phyloP scores from a whole-genome alignment of 805 yeast species.

The Candida patagonica region DNA sequence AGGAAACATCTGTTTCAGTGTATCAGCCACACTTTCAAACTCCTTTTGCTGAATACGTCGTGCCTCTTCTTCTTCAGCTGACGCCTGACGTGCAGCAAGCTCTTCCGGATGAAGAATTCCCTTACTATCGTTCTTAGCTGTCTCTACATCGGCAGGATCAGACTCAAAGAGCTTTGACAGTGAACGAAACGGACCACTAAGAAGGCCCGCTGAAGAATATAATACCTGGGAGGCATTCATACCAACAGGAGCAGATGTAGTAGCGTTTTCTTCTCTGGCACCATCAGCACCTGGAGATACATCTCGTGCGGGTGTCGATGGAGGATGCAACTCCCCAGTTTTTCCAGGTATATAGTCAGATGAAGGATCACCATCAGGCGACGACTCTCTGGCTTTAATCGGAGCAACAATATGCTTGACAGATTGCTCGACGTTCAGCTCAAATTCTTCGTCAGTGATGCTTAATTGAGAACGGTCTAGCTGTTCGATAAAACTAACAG shows the following conservation, averaged over 20 bases:
- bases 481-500: constrained; percentile 66
- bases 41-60: constrained; percentile 35
- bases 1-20: constrained; percentile 66
- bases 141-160: constrained; percentile 20
- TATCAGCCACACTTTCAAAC: constrained; percentile 36
- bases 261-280: constrained; percentile 2
- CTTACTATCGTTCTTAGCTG: constrained; percentile 4
- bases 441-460: constrained; percentile 50
- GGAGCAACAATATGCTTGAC: constrained; percentile 35
- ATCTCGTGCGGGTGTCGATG: constrained; percentile 16
- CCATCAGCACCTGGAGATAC: constrained; percentile 7
- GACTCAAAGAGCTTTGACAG: constrained; percentile 29
- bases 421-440: constrained; percentile 33
- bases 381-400: constrained; percentile 5
- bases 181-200: constrained; percentile 40
- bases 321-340: constrained; percentile 12
- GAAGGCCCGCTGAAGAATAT: constrained; percentile 38
- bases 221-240: constrained; percentile 27
- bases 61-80: constrained; percentile 32
- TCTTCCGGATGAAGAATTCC: constrained; percentile 21
- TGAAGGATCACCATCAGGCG: not conserved
- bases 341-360: constrained; percentile 3
- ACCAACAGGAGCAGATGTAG: constrained; percentile 6
- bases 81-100: constrained; percentile 28
- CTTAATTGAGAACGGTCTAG: constrained; percentile 51